Percentiles rank a stretch among this genome's conserved stretches.
phyloP scores from a whole-genome alignment of 2,329 filamentous ascomycete genomes.

The Xylaria sp. region DNA sequence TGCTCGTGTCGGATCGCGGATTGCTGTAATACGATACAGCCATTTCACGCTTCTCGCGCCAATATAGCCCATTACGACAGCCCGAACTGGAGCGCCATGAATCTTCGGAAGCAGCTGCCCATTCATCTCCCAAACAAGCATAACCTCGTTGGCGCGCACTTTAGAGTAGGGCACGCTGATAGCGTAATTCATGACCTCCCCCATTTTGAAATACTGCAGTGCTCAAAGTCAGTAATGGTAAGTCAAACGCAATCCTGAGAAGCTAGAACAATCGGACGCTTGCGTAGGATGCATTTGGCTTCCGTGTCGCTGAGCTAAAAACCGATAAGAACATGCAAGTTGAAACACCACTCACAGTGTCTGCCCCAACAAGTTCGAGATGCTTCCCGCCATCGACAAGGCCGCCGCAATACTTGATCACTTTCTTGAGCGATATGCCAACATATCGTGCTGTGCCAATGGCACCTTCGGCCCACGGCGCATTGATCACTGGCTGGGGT shows the following conservation, averaged over 20 bases:
- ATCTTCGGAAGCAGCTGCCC: conserved; percentile 71
- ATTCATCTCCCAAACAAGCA: conserved; percentile 79
- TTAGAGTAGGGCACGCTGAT: conserved; percentile 75
- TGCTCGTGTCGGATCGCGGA: conserved; percentile 64
- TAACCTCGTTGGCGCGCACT: conserved; percentile 73
- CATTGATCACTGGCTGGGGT: conserved; percentile 53
- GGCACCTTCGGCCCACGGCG: conserved; percentile 72
- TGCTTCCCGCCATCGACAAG: conserved; percentile 66
- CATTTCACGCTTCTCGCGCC: conserved; percentile 73
- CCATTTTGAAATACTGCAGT: conserved; percentile 71
- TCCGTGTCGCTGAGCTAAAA: background rate
- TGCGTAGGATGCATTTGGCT: background rate
- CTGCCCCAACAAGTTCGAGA: conserved; percentile 75
- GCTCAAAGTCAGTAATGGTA: background rate
- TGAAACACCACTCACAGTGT: conserved; percentile 56
- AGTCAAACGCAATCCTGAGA: background rate
- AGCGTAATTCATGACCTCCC: conserved; percentile 72
- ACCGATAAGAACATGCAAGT: background rate
- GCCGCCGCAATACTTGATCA: conserved; percentile 77
- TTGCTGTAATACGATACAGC: conserved; percentile 71
- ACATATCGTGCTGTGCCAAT: conserved; percentile 72
- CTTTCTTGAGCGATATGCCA: conserved; percentile 73
- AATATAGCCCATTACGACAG: conserved; percentile 73
- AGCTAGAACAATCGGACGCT: background rate
- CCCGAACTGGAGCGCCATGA: conserved; percentile 72